phyloP scores from a whole-genome alignment of 768 basidiomycete genomes.

The Nidularia pulvinata region DNA sequence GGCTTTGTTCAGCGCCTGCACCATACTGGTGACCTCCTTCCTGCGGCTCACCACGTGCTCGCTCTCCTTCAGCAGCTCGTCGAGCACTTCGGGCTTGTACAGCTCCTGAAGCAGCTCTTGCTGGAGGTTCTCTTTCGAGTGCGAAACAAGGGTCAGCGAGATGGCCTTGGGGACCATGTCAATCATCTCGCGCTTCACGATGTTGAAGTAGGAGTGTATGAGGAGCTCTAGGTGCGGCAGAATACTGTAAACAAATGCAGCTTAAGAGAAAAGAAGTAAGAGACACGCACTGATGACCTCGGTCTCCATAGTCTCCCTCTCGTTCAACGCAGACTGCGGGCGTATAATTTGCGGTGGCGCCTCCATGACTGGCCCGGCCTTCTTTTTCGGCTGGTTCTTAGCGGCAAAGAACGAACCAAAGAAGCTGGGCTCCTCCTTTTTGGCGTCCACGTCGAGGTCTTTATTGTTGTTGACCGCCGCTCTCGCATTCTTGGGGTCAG shows the following conservation, averaged over 20 bases:
- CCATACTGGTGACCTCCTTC: constrained; percentile 94
- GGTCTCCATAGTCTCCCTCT: constrained; percentile 97
- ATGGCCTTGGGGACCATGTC: constrained; percentile 99
- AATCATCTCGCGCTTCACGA: constrained; percentile 99
- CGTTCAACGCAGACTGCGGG: constrained; percentile 88
- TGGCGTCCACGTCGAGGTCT: constrained; percentile 89
- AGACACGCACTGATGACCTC: constrained; percentile 93
- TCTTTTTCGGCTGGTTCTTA: constrained; percentile 58
- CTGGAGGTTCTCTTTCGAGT: constrained; percentile 94
- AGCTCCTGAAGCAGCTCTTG: constrained; percentile 92
- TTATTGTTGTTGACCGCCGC: constrained; percentile 87
- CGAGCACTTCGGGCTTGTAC: constrained; percentile 96
- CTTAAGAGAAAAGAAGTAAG: too few relatives aligned
- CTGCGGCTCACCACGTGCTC: constrained; percentile 87
- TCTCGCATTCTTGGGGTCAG: constrained; percentile 69
- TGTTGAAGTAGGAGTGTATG: constrained; percentile 97
- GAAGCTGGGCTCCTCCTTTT: constrained; percentile 91
- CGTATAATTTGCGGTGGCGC: constrained; percentile 87
- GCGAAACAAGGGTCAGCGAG: constrained; percentile 86
- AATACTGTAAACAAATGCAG: too few relatives aligned
- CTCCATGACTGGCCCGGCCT: constrained; percentile 47
- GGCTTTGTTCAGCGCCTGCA: constrained; percentile 93
- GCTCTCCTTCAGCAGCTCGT: constrained; percentile 94
- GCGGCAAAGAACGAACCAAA: constrained; percentile 95
- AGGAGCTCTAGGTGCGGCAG: constrained; percentile 73